phyloP scores from a whole-genome alignment of 257 asterid genomes.

The Forsythia viridissima region DNA sequence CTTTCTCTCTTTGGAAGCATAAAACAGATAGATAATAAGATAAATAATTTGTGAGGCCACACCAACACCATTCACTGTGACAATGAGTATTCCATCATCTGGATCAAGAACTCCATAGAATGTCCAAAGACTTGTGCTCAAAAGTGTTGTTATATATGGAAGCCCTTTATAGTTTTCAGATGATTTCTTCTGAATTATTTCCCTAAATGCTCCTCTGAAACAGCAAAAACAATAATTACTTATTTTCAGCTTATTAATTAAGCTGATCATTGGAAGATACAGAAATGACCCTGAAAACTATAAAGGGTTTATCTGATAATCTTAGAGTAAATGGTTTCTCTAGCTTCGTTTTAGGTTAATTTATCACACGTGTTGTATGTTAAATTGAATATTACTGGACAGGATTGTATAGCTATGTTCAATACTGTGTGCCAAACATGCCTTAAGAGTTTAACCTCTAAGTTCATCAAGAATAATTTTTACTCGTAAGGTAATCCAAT shows the following conservation, averaged over 20 bases:
- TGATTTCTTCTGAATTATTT: conserved; percentile 51
- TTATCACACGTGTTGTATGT: no score
- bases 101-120: conserved; percentile 50
- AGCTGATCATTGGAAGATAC: no score
- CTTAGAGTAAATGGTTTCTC: no score
- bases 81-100: conserved; percentile 44
- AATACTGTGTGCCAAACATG: no score
- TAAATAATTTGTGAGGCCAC: conserved; percentile 32
- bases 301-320: no score
- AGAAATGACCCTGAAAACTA: not conserved
- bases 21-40: conserved; percentile 30
- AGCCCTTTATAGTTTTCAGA: conserved; percentile 59
- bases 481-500: no score
- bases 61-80: conserved; percentile 44
- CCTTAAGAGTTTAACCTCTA: no score
- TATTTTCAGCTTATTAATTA: no score
- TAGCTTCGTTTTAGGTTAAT: no score
- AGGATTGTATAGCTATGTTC: no score
- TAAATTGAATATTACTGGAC: no score
- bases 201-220: conserved; percentile 50
- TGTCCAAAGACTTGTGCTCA: conserved; percentile 62
- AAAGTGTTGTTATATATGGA: conserved; percentile 50
- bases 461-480: no score
- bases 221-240: not conserved
- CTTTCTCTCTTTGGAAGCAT: conserved; percentile 44